phyloP scores from a whole-genome alignment of 257 asterid species.

The Eucommia ulmoides region DNA sequence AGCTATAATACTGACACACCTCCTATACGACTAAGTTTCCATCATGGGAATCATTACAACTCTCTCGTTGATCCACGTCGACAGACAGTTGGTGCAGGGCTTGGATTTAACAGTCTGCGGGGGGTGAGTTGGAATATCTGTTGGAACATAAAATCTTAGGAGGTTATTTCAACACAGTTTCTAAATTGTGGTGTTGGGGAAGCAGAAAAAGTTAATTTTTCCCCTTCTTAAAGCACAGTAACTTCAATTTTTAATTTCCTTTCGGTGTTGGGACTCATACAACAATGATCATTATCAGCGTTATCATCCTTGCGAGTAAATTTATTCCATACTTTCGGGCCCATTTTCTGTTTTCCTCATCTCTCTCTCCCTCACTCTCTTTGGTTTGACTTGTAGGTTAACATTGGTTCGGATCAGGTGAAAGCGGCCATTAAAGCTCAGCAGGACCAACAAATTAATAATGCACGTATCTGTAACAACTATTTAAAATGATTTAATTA shows the following conservation, averaged over 20 bases:
- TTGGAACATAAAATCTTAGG: not conserved
- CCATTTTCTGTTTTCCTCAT: too few relatives aligned
- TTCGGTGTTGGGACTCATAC: not conserved
- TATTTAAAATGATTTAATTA: too few relatives aligned
- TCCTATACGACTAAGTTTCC: slow-evolving; percentile 87
- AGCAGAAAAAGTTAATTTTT: not conserved
- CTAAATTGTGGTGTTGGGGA: not conserved
- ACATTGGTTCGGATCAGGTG: slow-evolving; percentile 73
- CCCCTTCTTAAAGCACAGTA: too few relatives aligned
- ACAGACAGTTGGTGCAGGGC: slow-evolving; percentile 77
- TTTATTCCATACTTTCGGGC: too few relatives aligned
- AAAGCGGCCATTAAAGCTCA: slow-evolving; percentile 98
- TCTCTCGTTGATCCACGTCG: slow-evolving; percentile 95
- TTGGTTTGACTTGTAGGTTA: too few relatives aligned
- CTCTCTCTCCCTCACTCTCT: too few relatives aligned
- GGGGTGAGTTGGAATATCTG: slow-evolving; percentile 51
- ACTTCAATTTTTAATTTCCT: not conserved
- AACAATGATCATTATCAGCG: not conserved
- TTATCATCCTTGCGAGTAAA: slow-evolving; percentile 2
- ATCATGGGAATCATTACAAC: slow-evolving; percentile 93
- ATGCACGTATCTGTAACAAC: slow-evolving; percentile 24
- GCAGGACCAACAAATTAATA: slow-evolving; percentile 96
- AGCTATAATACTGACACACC: slow-evolving; percentile 82
- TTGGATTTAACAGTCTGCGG: slow-evolving; percentile 78
- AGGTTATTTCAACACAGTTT: not conserved